Conservation (phyloP, 805 yeast species). For the Starmerella apicola region DNA sequence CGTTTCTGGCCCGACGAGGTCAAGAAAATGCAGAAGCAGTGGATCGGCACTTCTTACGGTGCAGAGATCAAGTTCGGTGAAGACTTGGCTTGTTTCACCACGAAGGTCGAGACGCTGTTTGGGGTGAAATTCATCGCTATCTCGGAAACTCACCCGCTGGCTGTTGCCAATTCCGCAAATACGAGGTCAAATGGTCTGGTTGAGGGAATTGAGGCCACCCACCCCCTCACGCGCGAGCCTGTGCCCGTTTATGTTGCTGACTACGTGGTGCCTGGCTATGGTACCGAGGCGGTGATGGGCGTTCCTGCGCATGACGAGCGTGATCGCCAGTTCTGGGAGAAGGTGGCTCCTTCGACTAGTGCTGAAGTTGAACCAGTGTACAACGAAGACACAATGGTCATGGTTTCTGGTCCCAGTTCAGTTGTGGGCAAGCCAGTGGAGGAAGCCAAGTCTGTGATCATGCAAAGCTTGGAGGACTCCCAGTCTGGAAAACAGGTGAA, state of each 20-base stretch:
- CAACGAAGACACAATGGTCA: constrained; percentile 31
- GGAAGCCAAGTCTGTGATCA: constrained; percentile 42
- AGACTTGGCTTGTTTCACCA: constrained; percentile 53
- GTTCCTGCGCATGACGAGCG: constrained; percentile 89
- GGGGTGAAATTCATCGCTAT: constrained; percentile 76
- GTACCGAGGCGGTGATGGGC: constrained; percentile 95
- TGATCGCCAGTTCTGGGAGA: constrained; percentile 77
- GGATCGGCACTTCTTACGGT: constrained; percentile 88
- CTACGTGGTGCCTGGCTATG: constrained; percentile 72
- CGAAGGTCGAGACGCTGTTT: constrained; percentile 79
- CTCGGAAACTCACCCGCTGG: constrained; percentile 58
- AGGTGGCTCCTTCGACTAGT: constrained; percentile 7
- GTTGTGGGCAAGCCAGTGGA: constrained; percentile 36
- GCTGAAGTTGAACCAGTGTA: constrained; percentile 26
- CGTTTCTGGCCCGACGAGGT: constrained; percentile 77
- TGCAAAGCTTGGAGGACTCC: constrained; percentile 30
- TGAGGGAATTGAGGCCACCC: constrained; percentile 28
- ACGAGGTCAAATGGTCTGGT: constrained; percentile 39
- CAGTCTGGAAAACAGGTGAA: constrained; percentile 37
- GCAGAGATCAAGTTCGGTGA: constrained; percentile 48
- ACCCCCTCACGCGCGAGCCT: constrained; percentile 44
- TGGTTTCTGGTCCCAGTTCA: constrained; percentile 37
- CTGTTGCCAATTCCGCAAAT: constrained; percentile 28
- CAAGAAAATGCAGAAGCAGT: constrained; percentile 76
- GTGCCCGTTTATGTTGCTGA: constrained; percentile 84